Base-by-base conservation (phyloP, 2,329 filamentous ascomycete genomes). In the Microsporum canis region DNA sequence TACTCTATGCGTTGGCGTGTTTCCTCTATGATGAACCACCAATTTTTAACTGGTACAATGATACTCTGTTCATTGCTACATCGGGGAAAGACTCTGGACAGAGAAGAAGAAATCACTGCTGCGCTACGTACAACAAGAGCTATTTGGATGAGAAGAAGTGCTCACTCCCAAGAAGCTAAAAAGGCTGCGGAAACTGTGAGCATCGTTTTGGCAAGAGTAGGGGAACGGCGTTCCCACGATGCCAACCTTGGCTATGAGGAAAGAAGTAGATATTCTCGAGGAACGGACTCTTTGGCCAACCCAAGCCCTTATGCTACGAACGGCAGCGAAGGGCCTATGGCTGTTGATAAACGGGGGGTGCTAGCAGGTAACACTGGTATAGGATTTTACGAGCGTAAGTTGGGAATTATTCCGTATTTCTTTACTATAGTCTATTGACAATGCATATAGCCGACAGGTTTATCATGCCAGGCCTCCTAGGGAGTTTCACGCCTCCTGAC, bases 31-130 rank as follows among this genome's bases (percentile, higher is more conserved):
- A 78, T 79, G 17, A 78, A 82, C 57, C 82, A 85, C 64, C 82
- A 85, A 66, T 86, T 83, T 58, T 72, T 86, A 55, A 76, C 85
- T 0, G 82, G 82, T 0, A 79, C 79, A 57, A 82, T 83, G 77
- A 75, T 85, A 1, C 65, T 86, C 2, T 84, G 81, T 63, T 73
- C 63, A 7, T 39, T 67, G 8, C 29, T 68, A 6, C 56, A 65
- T 56, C 61, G 47, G 17, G 60, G 56, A 3, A 47, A 59, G 23
- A 49, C 31, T 6, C 31, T 63, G 5, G 38, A 64, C 4, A 57
- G 53, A n/a, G 43, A 62, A 27, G 60, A 66, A 49, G 65, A 69
- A 27, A 65, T 67, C 12, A 61, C 17, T 36, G 7, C 4, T 31
- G 63, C 62, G 5, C 56, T 68, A 3, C 63, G 58, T 29, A 51